Evolutionary conservation across 208 protist genomes (phyloP), one percentile per base, ranked within the genome.

Genomic region (Trypanosoma platydactyli): DNA sequence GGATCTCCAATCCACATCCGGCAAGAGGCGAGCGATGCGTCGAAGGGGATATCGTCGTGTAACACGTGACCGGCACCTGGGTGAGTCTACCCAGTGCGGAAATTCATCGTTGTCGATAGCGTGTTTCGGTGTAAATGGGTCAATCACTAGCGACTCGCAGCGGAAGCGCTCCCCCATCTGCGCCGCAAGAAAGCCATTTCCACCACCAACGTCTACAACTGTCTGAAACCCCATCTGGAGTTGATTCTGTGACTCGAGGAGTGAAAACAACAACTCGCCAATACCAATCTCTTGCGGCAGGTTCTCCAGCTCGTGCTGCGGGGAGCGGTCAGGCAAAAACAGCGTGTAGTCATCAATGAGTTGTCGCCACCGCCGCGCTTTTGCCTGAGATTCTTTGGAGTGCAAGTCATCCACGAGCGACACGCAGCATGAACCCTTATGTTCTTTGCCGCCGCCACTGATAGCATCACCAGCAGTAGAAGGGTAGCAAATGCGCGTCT

Each of bases 241-340:
- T 3, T 49, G 55, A 6, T 53, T 24, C 5, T 25, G 11, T 58
- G 58, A 55, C 0, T 68, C 48, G 1, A 80, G 52, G 9, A 55
- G 15, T 13, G 49, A 69, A 0, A 48, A 56, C 13, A 91, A 48
- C 44, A 94, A 46, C 65, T 92, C 88, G 9, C 83, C 81, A 30
- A 94, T 87, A 15, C 79, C 81, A 52, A 92, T 80, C 60, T 95
- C 86, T 71, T 92, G 89, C 38, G 89, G 86, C 33, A 91, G 61
- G 62, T 92, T 95, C 71, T 92, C 80, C 58, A 95, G 59, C 64
- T 92, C 86, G 52, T 95, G 86, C n/a, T 83, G 63, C 55, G 79
- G 69, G 15, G 86, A 91, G 62, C 89, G 85, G 56, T 92, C 89
- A 1, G 83, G 83, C 12, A 94, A 65, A 46, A 80, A 71, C 30